A percentile compares a stretch with the other conserved stretches of the same genome.
Evolutionary conservation across 2,329 filamentous ascomycete genomes (phyloP).

Genomic region (Colletotrichum costaricense): DNA sequence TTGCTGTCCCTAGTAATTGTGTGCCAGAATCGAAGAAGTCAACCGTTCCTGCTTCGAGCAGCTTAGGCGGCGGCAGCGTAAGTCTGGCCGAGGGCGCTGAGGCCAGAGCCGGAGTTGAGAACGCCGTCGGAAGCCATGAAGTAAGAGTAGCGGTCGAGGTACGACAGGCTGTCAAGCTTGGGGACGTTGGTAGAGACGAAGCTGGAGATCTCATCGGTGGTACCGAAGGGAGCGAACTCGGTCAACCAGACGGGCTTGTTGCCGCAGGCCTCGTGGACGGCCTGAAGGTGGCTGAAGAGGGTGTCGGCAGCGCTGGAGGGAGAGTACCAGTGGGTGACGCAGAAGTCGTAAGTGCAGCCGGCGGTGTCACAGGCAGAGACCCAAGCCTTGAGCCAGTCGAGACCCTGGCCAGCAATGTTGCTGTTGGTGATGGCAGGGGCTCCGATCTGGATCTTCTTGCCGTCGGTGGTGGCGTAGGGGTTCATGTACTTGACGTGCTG

Average conservation of each 20-base stretch:
- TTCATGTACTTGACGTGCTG: slow-evolving; percentile 66
- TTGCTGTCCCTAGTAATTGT: neutral
- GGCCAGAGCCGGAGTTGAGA: slow-evolving; percentile 53
- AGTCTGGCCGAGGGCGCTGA: slow-evolving; percentile 60
- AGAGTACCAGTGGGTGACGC: slow-evolving; percentile 74
- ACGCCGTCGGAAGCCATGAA: slow-evolving; percentile 61
- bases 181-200: slow-evolving; percentile 64
- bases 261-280: slow-evolving; percentile 57
- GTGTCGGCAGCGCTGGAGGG: slow-evolving; percentile 55
- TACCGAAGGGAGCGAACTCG: slow-evolving; percentile 69
- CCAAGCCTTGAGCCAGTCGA: slow-evolving; percentile 67
- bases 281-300: slow-evolving; percentile 66
- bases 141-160: slow-evolving; percentile 68
- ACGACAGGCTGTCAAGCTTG: slow-evolving; percentile 60
- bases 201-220: slow-evolving; percentile 52
- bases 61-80: slow-evolving; percentile 57
- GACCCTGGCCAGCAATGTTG: slow-evolving; percentile 58
- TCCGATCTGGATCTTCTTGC: slow-evolving; percentile 63
- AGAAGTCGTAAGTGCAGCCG: slow-evolving; percentile 68
- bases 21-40: slow-evolving; percentile 14
- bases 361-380: slow-evolving; percentile 60
- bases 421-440: slow-evolving; percentile 74
- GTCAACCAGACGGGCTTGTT: slow-evolving; percentile 70
- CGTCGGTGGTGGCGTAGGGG: slow-evolving; percentile 63
- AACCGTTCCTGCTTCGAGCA: neutral